Conservation (phyloP, 2,329 filamentous ascomycete genomes). For the Cercospora nicotianae region DNA sequence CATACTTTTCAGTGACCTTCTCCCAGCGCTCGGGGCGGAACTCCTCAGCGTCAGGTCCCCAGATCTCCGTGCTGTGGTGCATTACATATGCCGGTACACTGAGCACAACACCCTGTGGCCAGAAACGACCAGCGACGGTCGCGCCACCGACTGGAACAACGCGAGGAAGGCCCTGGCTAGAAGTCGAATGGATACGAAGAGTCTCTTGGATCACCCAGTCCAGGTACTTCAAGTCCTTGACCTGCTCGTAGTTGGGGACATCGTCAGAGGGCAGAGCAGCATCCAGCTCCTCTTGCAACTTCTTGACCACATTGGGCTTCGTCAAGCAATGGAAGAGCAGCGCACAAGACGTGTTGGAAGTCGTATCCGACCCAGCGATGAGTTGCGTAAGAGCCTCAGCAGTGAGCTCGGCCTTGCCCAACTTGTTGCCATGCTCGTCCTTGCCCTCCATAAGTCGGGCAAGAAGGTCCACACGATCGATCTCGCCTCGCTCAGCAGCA, state of each 20-base stretch:
- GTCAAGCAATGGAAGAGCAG: constrained; percentile 73
- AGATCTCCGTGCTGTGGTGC: constrained; percentile 44
- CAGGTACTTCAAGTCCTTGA: constrained; percentile 75
- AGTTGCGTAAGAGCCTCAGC: constrained; percentile 88
- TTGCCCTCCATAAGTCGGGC: constrained; percentile 81
- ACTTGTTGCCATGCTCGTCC: constrained; percentile 72
- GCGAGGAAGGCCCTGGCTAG: constrained; percentile 79
- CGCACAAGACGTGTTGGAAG: constrained; percentile 77
- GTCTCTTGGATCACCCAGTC: constrained; percentile 77
- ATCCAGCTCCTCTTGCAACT: constrained; percentile 76
- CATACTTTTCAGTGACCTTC: constrained; percentile 37
- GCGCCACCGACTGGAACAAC: constrained; percentile 68
- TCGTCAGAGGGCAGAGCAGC: constrained; percentile 59
- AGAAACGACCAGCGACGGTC: constrained; percentile 65
- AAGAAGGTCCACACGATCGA: constrained; percentile 74
- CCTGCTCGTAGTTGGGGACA: constrained; percentile 70
- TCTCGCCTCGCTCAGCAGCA: constrained; percentile 55
- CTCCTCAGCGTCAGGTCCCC: constrained; percentile 44
- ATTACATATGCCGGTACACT: constrained; percentile 45
- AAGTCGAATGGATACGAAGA: constrained; percentile 82
- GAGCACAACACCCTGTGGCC: constrained; percentile 54
- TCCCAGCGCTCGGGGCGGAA: constrained; percentile 47
- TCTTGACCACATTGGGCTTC: constrained; percentile 68
- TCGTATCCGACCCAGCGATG: constrained; percentile 77
- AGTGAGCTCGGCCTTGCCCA: constrained; percentile 77